Conservation (phyloP, 305 asterid species). For the Fraxinus nigra region DNA sequence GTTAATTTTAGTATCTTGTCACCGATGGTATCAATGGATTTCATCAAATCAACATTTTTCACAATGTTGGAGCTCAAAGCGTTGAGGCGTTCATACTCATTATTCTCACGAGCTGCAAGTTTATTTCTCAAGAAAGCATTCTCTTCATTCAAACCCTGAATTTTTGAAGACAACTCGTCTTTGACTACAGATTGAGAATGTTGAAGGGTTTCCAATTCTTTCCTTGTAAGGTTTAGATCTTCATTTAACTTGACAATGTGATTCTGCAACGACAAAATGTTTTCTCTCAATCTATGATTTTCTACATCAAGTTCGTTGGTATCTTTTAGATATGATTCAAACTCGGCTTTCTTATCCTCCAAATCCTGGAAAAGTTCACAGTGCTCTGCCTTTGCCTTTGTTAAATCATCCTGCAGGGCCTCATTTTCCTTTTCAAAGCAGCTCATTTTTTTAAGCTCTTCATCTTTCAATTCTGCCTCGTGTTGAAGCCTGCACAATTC, state of each 20-base stretch:
- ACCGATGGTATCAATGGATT: slow-evolving; percentile 33
- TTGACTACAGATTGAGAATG: slow-evolving; percentile 39
- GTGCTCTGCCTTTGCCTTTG: slow-evolving; percentile 39
- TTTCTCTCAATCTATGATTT: slow-evolving; percentile 36
- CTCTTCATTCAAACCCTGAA: slow-evolving; percentile 46
- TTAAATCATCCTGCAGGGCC: slow-evolving; percentile 41
- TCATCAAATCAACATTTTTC: slow-evolving; percentile 35
- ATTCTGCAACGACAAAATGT: slow-evolving; percentile 36
- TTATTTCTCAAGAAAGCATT: slow-evolving; percentile 45
- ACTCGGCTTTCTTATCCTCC: slow-evolving; percentile 44
- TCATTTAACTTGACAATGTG: slow-evolving; percentile 44
- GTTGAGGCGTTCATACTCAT: slow-evolving; percentile 34
- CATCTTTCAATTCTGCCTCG: slow-evolving; percentile 55
- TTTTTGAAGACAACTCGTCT: slow-evolving; percentile 33
- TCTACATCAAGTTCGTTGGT: slow-evolving; percentile 29
- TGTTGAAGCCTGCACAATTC: slow-evolving; percentile 43
- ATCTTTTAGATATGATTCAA: slow-evolving; percentile 35
- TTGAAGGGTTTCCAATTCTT: slow-evolving; percentile 32
- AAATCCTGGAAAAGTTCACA: slow-evolving; percentile 45
- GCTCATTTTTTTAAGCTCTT: slow-evolving; percentile 40
- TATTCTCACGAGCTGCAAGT: slow-evolving; percentile 38
- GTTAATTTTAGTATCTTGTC: slow-evolving; percentile 36
- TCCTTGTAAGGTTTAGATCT: slow-evolving; percentile 39
- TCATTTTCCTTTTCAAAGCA: slow-evolving; percentile 58
- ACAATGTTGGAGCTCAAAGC: slow-evolving; percentile 32